Conservation (phyloP, 2,329 filamentous ascomycete species). For the Acrocalymma vagum region DNA sequence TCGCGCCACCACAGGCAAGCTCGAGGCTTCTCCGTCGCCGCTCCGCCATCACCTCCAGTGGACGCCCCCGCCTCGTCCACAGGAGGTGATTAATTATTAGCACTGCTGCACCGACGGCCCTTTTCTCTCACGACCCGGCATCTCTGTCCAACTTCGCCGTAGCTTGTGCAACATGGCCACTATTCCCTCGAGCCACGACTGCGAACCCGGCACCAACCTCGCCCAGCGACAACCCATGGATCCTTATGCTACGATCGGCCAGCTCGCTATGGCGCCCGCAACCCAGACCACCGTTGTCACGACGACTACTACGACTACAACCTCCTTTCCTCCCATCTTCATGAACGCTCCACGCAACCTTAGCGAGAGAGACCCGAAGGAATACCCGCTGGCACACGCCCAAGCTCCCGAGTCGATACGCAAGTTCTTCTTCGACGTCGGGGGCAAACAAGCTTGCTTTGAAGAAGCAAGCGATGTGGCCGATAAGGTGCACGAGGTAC, state of each 20-base stretch:
- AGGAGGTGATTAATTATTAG: too few relatives aligned
- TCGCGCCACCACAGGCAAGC: constrained; percentile 2
- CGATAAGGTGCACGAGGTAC: constrained; percentile 63
- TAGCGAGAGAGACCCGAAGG: constrained; percentile 79
- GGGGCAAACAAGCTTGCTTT: constrained; percentile 68
- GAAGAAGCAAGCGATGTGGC: constrained; percentile 68
- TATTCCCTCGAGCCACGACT: constrained; percentile 26
- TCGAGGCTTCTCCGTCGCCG: background rate
- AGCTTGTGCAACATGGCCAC: constrained; percentile 38
- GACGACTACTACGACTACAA: constrained; percentile 88
- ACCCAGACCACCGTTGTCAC: constrained; percentile 77
- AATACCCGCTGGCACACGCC: constrained; percentile 86
- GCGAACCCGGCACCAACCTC: constrained; percentile 35
- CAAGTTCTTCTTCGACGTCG: constrained; percentile 77
- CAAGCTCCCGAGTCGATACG: constrained; percentile 82
- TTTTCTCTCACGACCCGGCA: too few relatives aligned
- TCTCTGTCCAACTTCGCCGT: background rate
- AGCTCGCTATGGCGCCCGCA: constrained; percentile 69
- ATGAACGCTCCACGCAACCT: constrained; percentile 77
- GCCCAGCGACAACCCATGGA: constrained; percentile 36
- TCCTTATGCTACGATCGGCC: constrained; percentile 59
- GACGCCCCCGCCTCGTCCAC: background rate
- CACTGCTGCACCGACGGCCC: too few relatives aligned
- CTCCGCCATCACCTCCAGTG: constrained; percentile 4
- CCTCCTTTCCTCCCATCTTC: constrained; percentile 82